These are phyloP conservation scores for Harringtonia lauricola DNA, from an alignment of 2,329 filamentous ascomycete species.

Conservation along the genomic window DNA sequence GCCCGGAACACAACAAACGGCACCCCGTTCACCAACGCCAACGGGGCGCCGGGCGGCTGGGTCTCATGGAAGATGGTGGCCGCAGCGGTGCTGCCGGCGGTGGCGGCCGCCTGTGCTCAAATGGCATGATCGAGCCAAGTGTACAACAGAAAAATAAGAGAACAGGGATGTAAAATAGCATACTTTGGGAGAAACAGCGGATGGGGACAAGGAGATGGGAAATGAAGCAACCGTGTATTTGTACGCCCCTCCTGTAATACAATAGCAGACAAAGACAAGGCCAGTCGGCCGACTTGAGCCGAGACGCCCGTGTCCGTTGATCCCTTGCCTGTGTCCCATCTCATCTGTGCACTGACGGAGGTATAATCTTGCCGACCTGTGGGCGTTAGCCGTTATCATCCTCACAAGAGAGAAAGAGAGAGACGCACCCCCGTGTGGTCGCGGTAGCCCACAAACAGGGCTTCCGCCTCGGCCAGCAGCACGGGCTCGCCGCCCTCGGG, in stretches of 20 bases:
- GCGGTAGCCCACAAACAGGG: constrained; percentile 54
- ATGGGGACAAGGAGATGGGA: too few species aligned
- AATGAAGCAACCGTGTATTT: too few species aligned
- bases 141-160: background rate
- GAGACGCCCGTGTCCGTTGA: too few species aligned
- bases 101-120: background rate
- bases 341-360: too few species aligned
- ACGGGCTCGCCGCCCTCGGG: constrained; percentile 47
- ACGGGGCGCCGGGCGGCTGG: background rate
- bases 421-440: constrained; percentile 40
- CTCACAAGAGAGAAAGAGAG: background rate
- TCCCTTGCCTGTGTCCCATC: too few species aligned
- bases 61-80: background rate
- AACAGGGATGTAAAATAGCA: too few species aligned
- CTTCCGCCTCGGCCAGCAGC: constrained; percentile 71
- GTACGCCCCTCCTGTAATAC: too few species aligned
- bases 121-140: background rate
- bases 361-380: too few species aligned
- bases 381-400: too few species aligned
- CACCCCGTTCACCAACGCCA: constrained; percentile 10
- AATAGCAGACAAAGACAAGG: too few species aligned
- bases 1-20: constrained; percentile 9
- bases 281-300: too few species aligned
- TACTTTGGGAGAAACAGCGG: too few species aligned
- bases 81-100: background rate